Evolutionary conservation across 1,139 yeast species (phyloP), one percentile per base, ranked within the genome.

Genomic region (Nakaseomyces nivariensis): DNA sequence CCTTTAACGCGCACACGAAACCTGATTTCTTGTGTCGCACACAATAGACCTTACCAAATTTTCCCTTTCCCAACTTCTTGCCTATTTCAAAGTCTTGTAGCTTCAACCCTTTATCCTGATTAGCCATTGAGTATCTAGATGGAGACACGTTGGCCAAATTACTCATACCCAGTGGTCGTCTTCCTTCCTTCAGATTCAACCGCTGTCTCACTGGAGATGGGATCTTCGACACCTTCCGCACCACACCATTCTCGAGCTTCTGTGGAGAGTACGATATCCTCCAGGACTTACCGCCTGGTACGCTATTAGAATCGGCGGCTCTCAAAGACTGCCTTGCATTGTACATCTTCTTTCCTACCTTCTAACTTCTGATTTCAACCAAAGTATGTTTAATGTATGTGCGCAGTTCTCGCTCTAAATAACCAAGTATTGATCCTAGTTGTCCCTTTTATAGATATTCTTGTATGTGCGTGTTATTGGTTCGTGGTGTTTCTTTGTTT

Each of bases 1-100:
- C 95, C 63, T 92, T 92, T 58, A 92, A 70, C 0, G 98, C 98
- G 65, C 95, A 86, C 2, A 92, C 74, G 59, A 79, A 86, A 1
- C 95, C 95, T 0, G 88, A 77, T 32, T 69, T 60, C 58, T 78
- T 81, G 63, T 90, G 97, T 52, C 77, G 75, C 11, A 85, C 97
- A 61, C 96, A 86, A 67, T 89, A 90, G 0, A 92, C 98, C 58
- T 80, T 81, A 3, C 98, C 98, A 59, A 90, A 80, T 66, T 89
- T 89, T 3, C 98, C 98, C 63, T 87, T 88, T 0, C 98, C 98
- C 37, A 92, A 74, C 51, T 85, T 82, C 50, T 84, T 77, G 10
- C 98, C 98, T 44, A 92, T 76, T 58, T 89, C 96, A 69, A 88
- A 92, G 62, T 87, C 95, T 64, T 55, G 56, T 46, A 61, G 53